Evolutionary conservation across 176 grass and related monocot genomes (phyloP), one percentile per base, ranked within the genome.

Genomic region (Cocos nucifera): DNA sequence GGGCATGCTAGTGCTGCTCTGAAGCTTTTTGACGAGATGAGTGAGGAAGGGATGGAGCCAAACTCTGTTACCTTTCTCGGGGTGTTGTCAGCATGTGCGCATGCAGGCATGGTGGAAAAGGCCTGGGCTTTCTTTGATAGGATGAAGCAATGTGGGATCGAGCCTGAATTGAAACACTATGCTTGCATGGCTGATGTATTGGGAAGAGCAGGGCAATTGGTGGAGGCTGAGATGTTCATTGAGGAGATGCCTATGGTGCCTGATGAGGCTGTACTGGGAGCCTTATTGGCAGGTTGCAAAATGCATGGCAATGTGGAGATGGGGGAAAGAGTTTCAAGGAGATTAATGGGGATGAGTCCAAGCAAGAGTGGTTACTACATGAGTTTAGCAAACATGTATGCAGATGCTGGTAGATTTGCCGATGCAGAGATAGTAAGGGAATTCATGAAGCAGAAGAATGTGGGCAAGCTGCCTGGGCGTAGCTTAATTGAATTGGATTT

Each of bases 331-430:
- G 56, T 88, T 60, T 80, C 84, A 10, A 74, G 70, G 63, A 85
- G 69, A 56, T 60, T 88, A 59, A 85, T 88, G 81, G 14, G 25
- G 52, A 79, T 81, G 81, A 66, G 39, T 63, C 89, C 80, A 32
- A 59, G 49, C 22, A 88, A 79, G 64, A 85, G 84, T 1, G 89
- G 89, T 16, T 88, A 76, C 52, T 94, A 82, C 69, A 78, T 88
- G 89, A 94, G 81, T 65, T 50, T 88, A 75, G 84, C 78, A 60
- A 94, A 94, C 76, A 74, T 94, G 74, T 88, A 88, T 79, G 87
- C 78, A 19, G 84, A 88, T 64, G 75, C 70, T 51, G 78, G 84
- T 24, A 82, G 78, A 68, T 88, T 81, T 58, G 55, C 0, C 53
- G 84, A 94, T 63, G 84, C 81, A 4, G 68, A 88, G 75, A 88